These are phyloP conservation scores for Bothriochloa decipiens DNA, from an alignment of 176 grass and related monocot species.

Conservation along the genomic window DNA sequence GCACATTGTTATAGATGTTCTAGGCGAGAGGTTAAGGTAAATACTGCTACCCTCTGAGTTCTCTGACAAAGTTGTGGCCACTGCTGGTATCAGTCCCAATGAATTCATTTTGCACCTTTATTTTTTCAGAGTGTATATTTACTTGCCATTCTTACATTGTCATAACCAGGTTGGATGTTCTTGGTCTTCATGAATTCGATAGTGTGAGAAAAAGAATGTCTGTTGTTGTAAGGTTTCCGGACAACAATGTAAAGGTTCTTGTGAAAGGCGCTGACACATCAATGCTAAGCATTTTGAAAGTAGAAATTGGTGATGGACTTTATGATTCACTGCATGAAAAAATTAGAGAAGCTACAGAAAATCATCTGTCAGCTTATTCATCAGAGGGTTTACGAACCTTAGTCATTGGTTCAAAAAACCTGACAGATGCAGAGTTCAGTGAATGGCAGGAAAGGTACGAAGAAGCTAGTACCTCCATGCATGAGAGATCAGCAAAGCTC, in stretches of 20 bases:
- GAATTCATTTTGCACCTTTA: conserved; percentile 27
- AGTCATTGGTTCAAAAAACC: conserved; percentile 76
- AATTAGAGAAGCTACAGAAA: conserved; percentile 71
- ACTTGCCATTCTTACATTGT: conserved; percentile 35
- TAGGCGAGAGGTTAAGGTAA: conserved; percentile 87
- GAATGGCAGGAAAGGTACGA: conserved; percentile 91
- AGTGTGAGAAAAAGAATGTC: conserved; percentile 99
- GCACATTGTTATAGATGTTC: conserved; percentile 91
- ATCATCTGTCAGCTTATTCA: conserved; percentile 77
- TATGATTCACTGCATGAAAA: conserved; percentile 53
- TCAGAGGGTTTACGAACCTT: conserved; percentile 84
- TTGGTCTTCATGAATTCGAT: conserved; percentile 99
- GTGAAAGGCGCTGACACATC: conserved; percentile 98
- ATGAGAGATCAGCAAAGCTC: conserved; percentile 90
- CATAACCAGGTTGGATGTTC: conserved; percentile 89
- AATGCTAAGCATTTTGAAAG: conserved; percentile 81
- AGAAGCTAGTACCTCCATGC: conserved; percentile 97
- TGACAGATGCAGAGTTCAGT: conserved; percentile 72
- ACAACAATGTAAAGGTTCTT: conserved; percentile 92
- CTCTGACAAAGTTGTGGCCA: background rate
- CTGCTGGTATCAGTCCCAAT: conserved; percentile 15
- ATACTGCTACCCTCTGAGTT: conserved; percentile 2
- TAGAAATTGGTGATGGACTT: conserved; percentile 35
- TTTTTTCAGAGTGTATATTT: conserved; percentile 35
- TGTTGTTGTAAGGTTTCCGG: conserved; percentile 90